phyloP scores from a whole-genome alignment of 345 rosid species.

The Atalantia buxifolia region DNA sequence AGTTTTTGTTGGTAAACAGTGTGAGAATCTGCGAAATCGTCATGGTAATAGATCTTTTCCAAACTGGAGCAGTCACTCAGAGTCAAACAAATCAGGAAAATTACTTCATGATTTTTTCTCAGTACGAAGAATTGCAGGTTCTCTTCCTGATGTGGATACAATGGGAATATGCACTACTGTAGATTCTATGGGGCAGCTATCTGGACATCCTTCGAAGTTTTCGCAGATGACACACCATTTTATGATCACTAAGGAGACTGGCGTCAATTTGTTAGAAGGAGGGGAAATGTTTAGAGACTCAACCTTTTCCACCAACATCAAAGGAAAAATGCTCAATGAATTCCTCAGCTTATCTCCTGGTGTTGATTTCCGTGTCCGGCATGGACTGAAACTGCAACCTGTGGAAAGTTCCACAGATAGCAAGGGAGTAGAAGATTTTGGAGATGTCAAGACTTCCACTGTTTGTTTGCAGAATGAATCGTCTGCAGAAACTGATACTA shows the following conservation, averaged over 20 bases:
- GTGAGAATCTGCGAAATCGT: constrained; percentile 15
- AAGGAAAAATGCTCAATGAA: constrained; percentile 40
- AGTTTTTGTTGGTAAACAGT: constrained; percentile 18
- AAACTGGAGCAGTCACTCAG: constrained; percentile 15
- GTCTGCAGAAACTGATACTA: constrained; percentile 63
- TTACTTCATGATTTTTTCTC: constrained; percentile 21
- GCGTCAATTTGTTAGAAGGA: constrained; percentile 34
- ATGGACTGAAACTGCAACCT: constrained; percentile 50
- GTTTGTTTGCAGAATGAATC: constrained; percentile 45
- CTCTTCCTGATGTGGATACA: constrained; percentile 34
- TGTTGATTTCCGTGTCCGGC: constrained; percentile 32
- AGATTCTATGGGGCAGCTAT: constrained; percentile 39
- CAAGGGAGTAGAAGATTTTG: constrained; percentile 33
- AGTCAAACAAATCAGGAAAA: constrained; percentile 13
- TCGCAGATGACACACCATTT: constrained; percentile 38
- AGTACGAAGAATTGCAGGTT: constrained; percentile 18
- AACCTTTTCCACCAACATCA: constrained; percentile 33
- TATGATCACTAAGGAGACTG: constrained; percentile 36
- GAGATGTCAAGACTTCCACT: constrained; percentile 23
- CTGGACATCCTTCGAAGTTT: constrained; percentile 26
- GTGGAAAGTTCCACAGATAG: constrained; percentile 54
- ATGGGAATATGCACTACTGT: constrained; percentile 46
- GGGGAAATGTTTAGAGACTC: constrained; percentile 38
- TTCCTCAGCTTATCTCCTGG: constrained; percentile 46
- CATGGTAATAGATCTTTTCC: constrained; percentile 19